Evolutionary conservation across 23 red algal species (phyloP).

Genomic region (Gracilaria domingensis): DNA sequence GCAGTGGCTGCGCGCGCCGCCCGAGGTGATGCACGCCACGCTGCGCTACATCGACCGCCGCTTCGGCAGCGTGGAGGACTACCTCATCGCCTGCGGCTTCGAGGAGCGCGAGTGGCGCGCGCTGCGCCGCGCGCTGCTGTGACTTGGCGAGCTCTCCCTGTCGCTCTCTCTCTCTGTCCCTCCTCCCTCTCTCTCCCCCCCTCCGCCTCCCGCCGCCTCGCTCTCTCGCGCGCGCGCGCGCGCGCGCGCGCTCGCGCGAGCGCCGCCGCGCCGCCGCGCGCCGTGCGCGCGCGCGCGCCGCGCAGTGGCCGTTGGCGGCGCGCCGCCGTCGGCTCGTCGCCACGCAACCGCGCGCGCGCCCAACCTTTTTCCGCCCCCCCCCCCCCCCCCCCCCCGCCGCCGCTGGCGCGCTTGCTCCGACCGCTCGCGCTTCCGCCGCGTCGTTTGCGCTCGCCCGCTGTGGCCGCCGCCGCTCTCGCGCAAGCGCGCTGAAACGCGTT

Average conservation of each 20-base stretch:
- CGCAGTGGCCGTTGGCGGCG: no score
- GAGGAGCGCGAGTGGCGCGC: slow-evolving; percentile 31
- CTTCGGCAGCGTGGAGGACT: slow-evolving; percentile 48
- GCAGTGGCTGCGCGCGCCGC: slow-evolving; percentile 63
- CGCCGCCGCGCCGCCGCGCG: no score
- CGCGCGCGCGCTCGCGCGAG: no score
- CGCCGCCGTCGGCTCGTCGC: no score
- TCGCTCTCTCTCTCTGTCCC: not conserved
- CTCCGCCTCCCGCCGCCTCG: not conserved
- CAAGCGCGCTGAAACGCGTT: no score
- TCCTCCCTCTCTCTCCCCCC: not conserved
- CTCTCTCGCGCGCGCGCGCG: not conserved
- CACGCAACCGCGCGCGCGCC: no score
- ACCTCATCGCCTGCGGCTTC: slow-evolving; percentile 63
- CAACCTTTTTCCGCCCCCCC: no score
- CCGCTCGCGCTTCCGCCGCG: no score
- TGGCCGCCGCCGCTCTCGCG: no score
- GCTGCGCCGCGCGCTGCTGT: slow-evolving; percentile 33
- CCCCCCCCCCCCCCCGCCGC: no score
- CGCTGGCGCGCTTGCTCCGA: no score
- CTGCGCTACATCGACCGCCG: slow-evolving; percentile 39
- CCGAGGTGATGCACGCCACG: slow-evolving; percentile 72
- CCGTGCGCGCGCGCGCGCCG: not conserved
- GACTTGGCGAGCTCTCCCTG: not conserved
- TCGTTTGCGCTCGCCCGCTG: no score